Evolutionary conservation across 371 early-diverging fungal genomes (phyloP), one percentile per base, ranked within the genome.

Genomic region (Apophysomyces ossiformis): DNA sequence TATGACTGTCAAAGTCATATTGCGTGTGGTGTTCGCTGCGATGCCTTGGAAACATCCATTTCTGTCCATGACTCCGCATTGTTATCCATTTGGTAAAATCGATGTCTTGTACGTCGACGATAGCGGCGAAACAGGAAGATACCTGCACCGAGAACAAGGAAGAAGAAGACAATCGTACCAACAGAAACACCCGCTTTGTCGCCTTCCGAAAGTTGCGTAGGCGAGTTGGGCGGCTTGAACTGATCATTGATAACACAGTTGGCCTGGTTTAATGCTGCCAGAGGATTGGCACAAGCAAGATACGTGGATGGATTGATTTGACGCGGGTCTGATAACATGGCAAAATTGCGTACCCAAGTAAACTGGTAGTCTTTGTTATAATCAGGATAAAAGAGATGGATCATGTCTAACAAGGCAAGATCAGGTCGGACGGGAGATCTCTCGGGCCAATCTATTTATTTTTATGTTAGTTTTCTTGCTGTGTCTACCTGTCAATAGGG

Each of bases 101-200:
- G 47, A 18, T 47, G 47, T 47, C 47, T 47, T 47, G 47, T 47
- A 16, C 47, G 47, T 7, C 47, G 67, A 18, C 61, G 64, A 16
- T 68, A 47, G 15, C 59, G 35, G n/a, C 71, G 67, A 38, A 57
- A 71, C 15, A 71, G 32, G 36, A 62, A 64, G 58, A 64, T 61
- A 15, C 59, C 69, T 21, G 59, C 54, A 1, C 68, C 61, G 8
- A 61, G 67, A 5, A 70, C 56, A 50, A 57, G 69, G n/a, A 66
- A 65, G 43, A 72, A 74, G 60, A 65, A 71, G 16, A 69, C 71
- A 35, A 77, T 56, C 0, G 75, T 77, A 45, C 79, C 82, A 11
- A 82, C 61, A 38, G 77, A 75, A n/a, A 82, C 64, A 44, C 79
- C 79, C 8, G 73, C 76, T 67, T 75, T 79, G 50, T 67, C 76